Evolutionary conservation across 2,329 filamentous ascomycete genomes (phyloP), one percentile per base, ranked within the genome.

Genomic region (Alternaria angustiovoidea): DNA sequence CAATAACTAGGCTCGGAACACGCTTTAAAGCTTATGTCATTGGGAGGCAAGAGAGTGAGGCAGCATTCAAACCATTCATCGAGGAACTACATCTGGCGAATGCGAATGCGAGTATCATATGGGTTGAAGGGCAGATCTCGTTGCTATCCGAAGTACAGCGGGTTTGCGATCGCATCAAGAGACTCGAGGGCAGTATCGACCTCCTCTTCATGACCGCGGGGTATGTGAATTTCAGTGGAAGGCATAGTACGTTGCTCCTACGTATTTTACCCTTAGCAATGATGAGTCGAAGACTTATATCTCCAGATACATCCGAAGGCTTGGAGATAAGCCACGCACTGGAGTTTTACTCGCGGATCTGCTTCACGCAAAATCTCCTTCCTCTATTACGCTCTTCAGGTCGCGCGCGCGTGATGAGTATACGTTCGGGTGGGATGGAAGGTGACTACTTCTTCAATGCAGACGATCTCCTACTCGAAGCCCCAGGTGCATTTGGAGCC

Each of bases 341-440:
- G 4, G 20, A 48, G 38, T 83, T 81, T 67, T 84, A 84, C 74
- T 75, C 77, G 3, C 78, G 82, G 5, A 77, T 83, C n/a, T 69
- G 80, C 2, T 82, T 82, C 62, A 64, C 79, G 30, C 63, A 69
- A 14, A 70, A 76, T 28, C 76, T 84, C 4, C 77, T 83, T 7
- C 81, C 82, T 0, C 70, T 81, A 0, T 73, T 85, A 7, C 56
- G 55, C 7, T 42, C 41, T 26, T 53, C 67, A 18, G 58, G 30
- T 16, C 9, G 26, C 9, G 0, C 30, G 32, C 65, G 74, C 39
- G 78, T 81, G 34, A 55, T 81, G 61, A 77, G 70, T 60, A 73
- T 81, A 22, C 51, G 76, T 16, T 68, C 54, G 1, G 79, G 75
- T n/a, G 78, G 79, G 5, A 3, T 75, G 36, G 79, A 80, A 61